Evolutionary conservation across 345 rosid genomes (phyloP).

Genomic region (Carallia pectinifolia): DNA sequence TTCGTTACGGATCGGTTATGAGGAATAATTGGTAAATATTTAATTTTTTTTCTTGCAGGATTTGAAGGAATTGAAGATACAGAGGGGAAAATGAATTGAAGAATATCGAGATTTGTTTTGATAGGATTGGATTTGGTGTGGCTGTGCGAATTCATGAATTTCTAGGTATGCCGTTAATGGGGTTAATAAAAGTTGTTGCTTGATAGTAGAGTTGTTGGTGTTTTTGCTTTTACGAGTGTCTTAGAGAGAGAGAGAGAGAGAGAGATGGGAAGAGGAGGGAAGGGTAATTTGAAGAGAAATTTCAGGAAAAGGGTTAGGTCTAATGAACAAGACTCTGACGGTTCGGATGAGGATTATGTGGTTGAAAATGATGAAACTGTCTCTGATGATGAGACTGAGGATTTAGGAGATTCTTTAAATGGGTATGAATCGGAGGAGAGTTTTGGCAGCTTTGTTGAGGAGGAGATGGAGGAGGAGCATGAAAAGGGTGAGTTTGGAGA

Average conservation of each 20-base stretch:
- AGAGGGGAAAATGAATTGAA: conserved; percentile 12
- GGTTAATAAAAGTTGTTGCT: conserved; percentile 26
- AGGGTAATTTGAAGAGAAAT: conserved; percentile 45
- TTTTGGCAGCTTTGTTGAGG: conserved; percentile 31
- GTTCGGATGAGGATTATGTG: conserved; percentile 97
- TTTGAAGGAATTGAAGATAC: conserved; percentile 32
- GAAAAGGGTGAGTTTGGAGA: conserved; percentile 34
- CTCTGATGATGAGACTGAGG: conserved; percentile 62
- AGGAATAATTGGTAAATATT: conserved; percentile 15
- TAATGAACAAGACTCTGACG: conserved; percentile 68
- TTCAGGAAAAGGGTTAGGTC: conserved; percentile 48
- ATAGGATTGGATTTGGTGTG: conserved; percentile 12
- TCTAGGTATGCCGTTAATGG: neutral
- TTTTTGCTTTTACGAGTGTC: conserved; percentile 11
- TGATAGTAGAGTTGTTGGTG: conserved; percentile 26
- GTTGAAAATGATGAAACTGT: conserved; percentile 66
- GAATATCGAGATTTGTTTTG: conserved; percentile 23
- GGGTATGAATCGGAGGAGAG: conserved; percentile 57
- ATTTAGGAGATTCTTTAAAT: conserved; percentile 49
- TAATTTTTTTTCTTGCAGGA: conserved; percentile 16
- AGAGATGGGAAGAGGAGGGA: conserved; percentile 84
- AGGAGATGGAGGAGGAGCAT: conserved; percentile 44
- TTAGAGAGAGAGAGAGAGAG: conserved; percentile 1
- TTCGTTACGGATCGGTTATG: conserved; percentile 27
- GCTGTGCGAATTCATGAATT: conserved; percentile 25